Percentiles rank a stretch among this genome's conserved stretches.
phyloP scores from a whole-genome alignment of 768 basidiomycete genomes.

The Trametes meyenii region DNA sequence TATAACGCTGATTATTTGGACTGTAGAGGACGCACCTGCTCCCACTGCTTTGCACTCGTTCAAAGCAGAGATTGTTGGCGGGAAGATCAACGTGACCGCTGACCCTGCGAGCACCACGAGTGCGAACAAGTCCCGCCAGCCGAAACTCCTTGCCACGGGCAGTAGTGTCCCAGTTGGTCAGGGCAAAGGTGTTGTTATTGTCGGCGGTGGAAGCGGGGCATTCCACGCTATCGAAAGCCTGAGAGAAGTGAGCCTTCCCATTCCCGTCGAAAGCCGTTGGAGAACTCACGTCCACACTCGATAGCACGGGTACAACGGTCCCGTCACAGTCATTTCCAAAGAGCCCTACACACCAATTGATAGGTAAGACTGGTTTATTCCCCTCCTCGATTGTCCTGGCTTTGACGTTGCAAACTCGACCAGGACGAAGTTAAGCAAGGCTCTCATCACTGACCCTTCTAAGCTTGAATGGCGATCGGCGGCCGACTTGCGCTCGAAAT shows the following conservation, averaged over 20 bases:
- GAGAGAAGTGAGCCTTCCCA: conserved; percentile 59
- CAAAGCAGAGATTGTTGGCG: conserved; percentile 63
- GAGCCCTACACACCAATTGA: conserved; percentile 85
- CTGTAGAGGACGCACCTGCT: conserved; percentile 85
- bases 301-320: conserved; percentile 76
- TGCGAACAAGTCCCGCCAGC: conserved; percentile 64
- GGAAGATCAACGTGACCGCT: conserved; percentile 81
- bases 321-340: conserved; percentile 78
- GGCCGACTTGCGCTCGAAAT: conserved; percentile 77
- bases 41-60: conserved; percentile 80
- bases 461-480: conserved; percentile 76
- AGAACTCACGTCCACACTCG: neutral
- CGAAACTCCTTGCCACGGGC: conserved; percentile 53
- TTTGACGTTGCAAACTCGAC: too few relatives aligned
- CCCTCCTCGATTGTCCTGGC: neutral
- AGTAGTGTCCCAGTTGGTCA: conserved; percentile 37
- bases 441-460: conserved; percentile 73
- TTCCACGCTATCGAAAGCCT: conserved; percentile 80
- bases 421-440: conserved; percentile 90
- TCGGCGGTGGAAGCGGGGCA: conserved; percentile 84
- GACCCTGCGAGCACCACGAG: conserved; percentile 61
- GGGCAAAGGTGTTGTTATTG: conserved; percentile 71
- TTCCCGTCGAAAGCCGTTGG: neutral
- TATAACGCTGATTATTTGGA: neutral
- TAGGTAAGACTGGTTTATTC: conserved; percentile 50